These are phyloP conservation scores for Hippophae rhamnoides DNA, from an alignment of 306 rosid species.

Conservation along the genomic window DNA sequence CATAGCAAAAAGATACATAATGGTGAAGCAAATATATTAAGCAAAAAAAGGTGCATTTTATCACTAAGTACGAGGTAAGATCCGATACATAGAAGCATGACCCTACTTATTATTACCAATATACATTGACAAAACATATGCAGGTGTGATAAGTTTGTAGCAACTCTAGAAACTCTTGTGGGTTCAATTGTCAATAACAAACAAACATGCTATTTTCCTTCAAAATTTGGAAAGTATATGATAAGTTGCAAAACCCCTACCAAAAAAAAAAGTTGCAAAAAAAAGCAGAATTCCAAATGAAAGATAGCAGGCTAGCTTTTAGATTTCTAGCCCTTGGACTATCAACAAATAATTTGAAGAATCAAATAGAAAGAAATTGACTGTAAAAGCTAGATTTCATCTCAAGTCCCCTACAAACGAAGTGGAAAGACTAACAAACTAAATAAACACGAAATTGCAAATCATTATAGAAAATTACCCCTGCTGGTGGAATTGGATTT, in stretches of 20 bases:
- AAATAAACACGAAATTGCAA: neutral
- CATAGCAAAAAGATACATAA: conserved; percentile 16
- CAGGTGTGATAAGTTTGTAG: too few species aligned
- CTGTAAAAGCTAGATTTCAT: neutral
- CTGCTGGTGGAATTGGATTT: conserved; percentile 83
- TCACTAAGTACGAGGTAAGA: too few species aligned
- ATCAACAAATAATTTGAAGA: neutral
- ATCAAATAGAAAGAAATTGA: neutral
- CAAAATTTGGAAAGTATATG: neutral
- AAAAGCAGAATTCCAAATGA: too few species aligned
- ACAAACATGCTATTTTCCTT: neutral
- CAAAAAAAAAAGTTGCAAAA: too few species aligned
- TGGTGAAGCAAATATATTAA: neutral
- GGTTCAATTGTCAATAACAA: too few species aligned
- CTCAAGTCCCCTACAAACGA: neutral
- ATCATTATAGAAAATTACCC: conserved; percentile 45
- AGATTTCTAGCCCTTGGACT: neutral
- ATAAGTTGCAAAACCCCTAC: neutral
- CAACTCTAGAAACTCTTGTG: too few species aligned
- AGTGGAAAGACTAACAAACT: neutral
- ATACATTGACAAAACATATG: too few species aligned
- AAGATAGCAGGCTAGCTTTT: too few species aligned
- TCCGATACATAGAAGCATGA: too few species aligned
- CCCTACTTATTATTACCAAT: too few species aligned
- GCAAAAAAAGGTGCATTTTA: too few species aligned